Evolutionary conservation across 2,329 filamentous ascomycete species (phyloP), one percentile per base, ranked within the genome.

Genomic region (Blastomyces gilchristii): DNA sequence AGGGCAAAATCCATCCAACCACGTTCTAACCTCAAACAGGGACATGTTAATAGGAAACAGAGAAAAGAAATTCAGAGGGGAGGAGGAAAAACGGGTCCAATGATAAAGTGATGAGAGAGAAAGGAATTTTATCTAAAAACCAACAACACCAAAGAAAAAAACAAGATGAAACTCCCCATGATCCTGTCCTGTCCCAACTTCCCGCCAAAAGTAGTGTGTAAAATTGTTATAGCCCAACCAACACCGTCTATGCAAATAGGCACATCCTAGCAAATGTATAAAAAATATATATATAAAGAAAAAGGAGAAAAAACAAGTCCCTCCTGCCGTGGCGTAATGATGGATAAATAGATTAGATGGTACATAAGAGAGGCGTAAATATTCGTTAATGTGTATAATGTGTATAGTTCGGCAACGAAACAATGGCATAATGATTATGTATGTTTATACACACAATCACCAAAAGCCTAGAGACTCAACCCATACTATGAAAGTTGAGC

Each of bases 401-500:
- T 7, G 47, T 50, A 25, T 54, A 37, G 28, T 37, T 54, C 11
- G 45, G 45, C 3, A 49, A 49, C 11, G n/a, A 22, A 50, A 28
- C 9, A 22, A 22, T 56, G 31, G 5, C 31, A 39, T 5, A 11
- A 11, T 39, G 31, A 16, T 22, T 12, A 39, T 37, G 6, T 0
- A 49, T n/a, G 0, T 47, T n/a, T n/a, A 8, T 18, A 22, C n/a
- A 49, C 22, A 22, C 9, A 25, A 49, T 8, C 47, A 49, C 6
- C 9, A 37, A 34, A 18, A 16, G 3, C 56, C 12, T 50, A 1
- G 11, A 28, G 12, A 12, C 9, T 6, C 47, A 50, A 2, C 8
- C 3, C n/a, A 11, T 25, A 14, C 14, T 50, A 66, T 75, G 71
- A 37, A 37, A 74, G 72, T 70, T 78, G 77, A 61, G 73, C 67